Base-by-base conservation (phyloP, 129 eudicot genomes). In the Escallonia rubra region DNA sequence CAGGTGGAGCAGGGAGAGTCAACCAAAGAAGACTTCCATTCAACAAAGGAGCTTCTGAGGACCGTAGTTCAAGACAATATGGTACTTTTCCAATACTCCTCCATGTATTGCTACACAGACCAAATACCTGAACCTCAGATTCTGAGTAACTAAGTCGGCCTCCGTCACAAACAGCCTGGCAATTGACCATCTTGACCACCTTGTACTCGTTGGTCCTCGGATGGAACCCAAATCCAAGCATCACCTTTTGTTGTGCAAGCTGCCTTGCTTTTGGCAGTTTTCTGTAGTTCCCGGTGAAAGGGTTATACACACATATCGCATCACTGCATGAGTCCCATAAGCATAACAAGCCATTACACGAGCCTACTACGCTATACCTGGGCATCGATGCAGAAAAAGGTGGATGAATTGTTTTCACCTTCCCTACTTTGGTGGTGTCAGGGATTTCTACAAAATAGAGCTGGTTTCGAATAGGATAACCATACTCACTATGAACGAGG, bases 271-370 rank as follows among this genome's bases (percentile, higher is more conserved):
- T 67, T 8, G 78, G 82, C 34, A 78, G 61, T 60, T 72, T 63
- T 55, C 50, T 48, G 65, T 78, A 63, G 59, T 79, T 63, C 54
- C 81, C 68, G 10, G 87, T 87, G 47, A 87, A 83, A 44, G 95
- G 90, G 67, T 87, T 87, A 68, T 78, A 83, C 34, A 87, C n/a
- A 41, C 61, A 87, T 2, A 87, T 48, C 2, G 83, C 67, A 53
- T 83, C 85, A n/a, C 61, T 73, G 43, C 66, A 81, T 0, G 87
- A 74, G 58, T 78, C 84, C 2, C 41, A 72, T 58, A 83, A 51
- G 74, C 95, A 87, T 57, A 83, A 61, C 68, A 87, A 68, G 8
- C 95, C 90, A 58, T 87, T 76, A 65, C 85, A 83, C 1, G 95
- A 87, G 10, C 83, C 90, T 16, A 83, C 53, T 10, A 87, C 74